These are phyloP conservation scores for Aspergillus arachidicola DNA, from an alignment of 2,329 filamentous ascomycete species.

Conservation along the genomic window DNA sequence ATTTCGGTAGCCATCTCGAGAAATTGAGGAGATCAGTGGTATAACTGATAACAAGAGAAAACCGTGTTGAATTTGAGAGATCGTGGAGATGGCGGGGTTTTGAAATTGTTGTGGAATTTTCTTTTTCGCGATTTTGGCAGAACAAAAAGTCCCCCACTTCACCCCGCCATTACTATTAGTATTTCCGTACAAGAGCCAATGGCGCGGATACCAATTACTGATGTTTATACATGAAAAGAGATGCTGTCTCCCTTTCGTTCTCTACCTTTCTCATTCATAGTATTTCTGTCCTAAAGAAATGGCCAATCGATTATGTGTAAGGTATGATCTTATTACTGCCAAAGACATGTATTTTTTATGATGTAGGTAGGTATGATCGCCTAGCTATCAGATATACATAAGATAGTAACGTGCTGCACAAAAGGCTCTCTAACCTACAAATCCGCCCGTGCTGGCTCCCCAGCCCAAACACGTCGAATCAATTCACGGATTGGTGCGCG, in stretches of 20 bases:
- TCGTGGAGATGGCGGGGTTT: neutral
- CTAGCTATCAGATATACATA: neutral
- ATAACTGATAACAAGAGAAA: neutral
- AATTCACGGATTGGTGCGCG: constrained; percentile 56
- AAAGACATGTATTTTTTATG: neutral
- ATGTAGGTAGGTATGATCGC: neutral
- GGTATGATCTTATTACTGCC: neutral
- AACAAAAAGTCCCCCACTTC: constrained; percentile 30
- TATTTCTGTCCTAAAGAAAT: neutral
- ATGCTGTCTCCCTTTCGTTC: neutral
- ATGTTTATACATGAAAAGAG: neutral
- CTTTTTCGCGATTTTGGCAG: constrained; percentile 19
- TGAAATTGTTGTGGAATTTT: constrained; percentile 19
- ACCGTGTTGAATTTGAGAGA: neutral
- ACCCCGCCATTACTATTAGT: constrained; percentile 26
- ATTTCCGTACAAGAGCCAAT: constrained; percentile 14
- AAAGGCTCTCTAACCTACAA: constrained; percentile 37
- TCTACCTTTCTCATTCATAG: neutral
- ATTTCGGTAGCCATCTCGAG: constrained; percentile 35
- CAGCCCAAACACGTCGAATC: constrained; percentile 63
- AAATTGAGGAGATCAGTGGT: neutral
- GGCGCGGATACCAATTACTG: constrained; percentile 4
- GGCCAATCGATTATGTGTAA: neutral
- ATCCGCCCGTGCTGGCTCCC: constrained; percentile 58
- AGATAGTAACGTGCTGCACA: neutral